Evolutionary conservation across 345 rosid genomes (phyloP).

Genomic region (Fremontodendron californicum): DNA sequence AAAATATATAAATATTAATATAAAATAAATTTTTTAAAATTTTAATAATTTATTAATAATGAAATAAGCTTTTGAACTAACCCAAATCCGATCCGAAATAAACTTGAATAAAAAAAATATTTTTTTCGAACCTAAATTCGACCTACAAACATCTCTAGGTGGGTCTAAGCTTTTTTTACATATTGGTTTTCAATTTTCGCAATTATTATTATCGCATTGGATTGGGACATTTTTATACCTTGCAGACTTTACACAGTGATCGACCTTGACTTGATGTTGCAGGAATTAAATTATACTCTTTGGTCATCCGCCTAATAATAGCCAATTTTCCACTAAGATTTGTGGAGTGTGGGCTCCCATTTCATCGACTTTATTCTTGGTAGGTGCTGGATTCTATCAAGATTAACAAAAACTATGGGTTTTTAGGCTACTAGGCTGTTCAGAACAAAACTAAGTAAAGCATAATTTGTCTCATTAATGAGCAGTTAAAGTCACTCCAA

Average conservation of each 20-base stretch:
- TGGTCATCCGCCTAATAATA: not conserved
- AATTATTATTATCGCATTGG: not conserved
- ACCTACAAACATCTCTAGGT: too few relatives aligned
- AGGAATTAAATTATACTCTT: not conserved
- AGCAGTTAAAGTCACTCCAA: not conserved
- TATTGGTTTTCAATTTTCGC: not conserved
- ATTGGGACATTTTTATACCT: not conserved
- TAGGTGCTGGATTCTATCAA: not conserved
- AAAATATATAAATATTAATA: too few relatives aligned
- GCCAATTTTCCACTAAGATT: not conserved
- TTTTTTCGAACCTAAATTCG: too few relatives aligned
- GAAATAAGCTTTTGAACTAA: too few relatives aligned
- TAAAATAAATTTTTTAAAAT: too few relatives aligned
- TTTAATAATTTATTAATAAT: too few relatives aligned
- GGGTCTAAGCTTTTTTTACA: not conserved
- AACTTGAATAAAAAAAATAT: too few relatives aligned
- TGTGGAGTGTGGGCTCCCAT: conserved; percentile 6
- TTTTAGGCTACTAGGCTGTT: not conserved
- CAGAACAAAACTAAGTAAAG: not conserved
- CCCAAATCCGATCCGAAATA: too few relatives aligned
- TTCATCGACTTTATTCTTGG: not conserved
- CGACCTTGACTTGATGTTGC: not conserved
- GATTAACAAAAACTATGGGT: not conserved
- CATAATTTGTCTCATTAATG: not conserved
- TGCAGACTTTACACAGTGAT: not conserved